Evolutionary conservation across 495 filamentous ascomycete genomes (phyloP), one percentile per base, ranked within the genome.

Genomic region (Opeltia flavorubescens): DNA sequence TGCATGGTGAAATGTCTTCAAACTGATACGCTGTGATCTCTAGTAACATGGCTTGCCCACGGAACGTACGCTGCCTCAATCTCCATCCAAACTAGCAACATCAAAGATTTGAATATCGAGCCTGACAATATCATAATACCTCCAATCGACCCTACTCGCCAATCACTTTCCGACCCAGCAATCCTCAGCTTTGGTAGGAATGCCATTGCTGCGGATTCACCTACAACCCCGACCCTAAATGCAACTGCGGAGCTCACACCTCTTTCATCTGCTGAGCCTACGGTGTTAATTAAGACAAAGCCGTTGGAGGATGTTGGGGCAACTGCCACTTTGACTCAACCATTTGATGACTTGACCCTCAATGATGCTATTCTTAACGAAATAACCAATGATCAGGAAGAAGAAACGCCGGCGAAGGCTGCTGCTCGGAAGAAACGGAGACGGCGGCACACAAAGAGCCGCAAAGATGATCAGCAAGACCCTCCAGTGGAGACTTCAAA

Each of bases 1-100:
- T 15, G 9, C 9, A n/a, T 33, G 9, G 15, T 8, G 30, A 33
- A 8, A 15, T 9, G 8, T 33, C 9, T 15, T 33, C 9, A 15
- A 33, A 33, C 9, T 9, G 59, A 29, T 50, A 50, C 6, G 62
- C 57, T n/a, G 35, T 36, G 13, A 15, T n/a, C 6, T 28, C 12
- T 21, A 57, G 55, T 53, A 2, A 49, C 18, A 25, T 49, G 47
- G 44, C 46, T 51, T n/a, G 27, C 44, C 4, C 35, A 42, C 18
- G 39, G 34, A 17, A 47, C 28, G 4, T 31, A 26, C 6, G 25
- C 15, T 26, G n/a, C 26, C 30, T 28, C 42, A 20, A 13, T 44
- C 4, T 29, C 29, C 15, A 44, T 44, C 12, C 24, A 44, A 30
- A 33, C 26, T 9, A 17, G 4, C 26, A 44, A 44, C 15, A 44